phyloP scores from a whole-genome alignment of 2,329 filamentous ascomycete species.

The Hymenoscyphus infarciens region DNA sequence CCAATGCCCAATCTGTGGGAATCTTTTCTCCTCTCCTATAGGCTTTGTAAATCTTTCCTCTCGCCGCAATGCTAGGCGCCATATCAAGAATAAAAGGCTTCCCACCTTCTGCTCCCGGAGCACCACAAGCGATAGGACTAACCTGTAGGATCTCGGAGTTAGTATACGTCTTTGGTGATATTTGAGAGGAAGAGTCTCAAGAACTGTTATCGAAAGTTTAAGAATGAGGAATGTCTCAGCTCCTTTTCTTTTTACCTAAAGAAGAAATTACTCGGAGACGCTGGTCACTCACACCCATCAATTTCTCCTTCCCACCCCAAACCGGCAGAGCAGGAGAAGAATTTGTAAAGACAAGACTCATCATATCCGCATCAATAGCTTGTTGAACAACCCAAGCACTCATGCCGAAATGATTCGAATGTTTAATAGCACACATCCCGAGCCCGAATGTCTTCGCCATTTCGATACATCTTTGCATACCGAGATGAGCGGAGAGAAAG shows the following conservation, averaged over 20 bases:
- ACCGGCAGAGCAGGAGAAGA: conserved; percentile 35
- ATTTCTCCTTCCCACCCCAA: conserved; percentile 34
- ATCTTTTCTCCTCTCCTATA: conserved; percentile 64
- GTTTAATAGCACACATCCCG: conserved; percentile 71
- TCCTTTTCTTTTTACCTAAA: too few relatives aligned
- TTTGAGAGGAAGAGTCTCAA: too few relatives aligned
- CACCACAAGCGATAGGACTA: conserved; percentile 53
- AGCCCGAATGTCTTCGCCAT: conserved; percentile 65
- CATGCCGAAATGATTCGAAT: conserved; percentile 84
- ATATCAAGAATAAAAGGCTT: conserved; percentile 72
- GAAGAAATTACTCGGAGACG: too few relatives aligned
- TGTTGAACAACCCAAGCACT: conserved; percentile 76
- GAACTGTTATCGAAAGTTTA: too few relatives aligned
- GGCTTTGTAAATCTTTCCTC: conserved; percentile 73
- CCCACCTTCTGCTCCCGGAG: conserved; percentile 56
- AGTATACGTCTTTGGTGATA: too few relatives aligned
- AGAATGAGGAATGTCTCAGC: too few relatives aligned
- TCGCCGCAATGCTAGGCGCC: conserved; percentile 65
- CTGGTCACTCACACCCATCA: conserved; percentile 31
- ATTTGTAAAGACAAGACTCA: conserved; percentile 45
- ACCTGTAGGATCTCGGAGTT: too few relatives aligned
- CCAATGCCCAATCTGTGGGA: conserved; percentile 71
- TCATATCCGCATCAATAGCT: conserved; percentile 67
- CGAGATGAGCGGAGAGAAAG: conserved; percentile 64
- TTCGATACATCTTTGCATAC: conserved; percentile 64